These are phyloP conservation scores for Penicillium oxalicum DNA, from an alignment of 2,329 filamentous ascomycete genomes.

Conservation along the genomic window DNA sequence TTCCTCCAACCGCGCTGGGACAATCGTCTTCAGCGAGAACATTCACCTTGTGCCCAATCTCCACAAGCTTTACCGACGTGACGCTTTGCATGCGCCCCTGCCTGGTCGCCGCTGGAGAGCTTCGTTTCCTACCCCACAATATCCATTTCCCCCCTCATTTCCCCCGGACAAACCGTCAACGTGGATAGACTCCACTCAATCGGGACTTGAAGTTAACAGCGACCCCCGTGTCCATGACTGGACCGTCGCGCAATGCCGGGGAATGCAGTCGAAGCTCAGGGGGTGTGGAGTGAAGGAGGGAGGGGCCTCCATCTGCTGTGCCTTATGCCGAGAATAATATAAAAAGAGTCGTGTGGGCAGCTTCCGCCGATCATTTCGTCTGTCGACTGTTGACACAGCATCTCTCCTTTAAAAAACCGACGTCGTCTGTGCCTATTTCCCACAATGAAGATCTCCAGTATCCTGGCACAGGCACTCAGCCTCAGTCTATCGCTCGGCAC, in stretches of 20 bases:
- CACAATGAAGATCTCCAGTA: constrained; percentile 23
- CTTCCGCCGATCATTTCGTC: too few relatives aligned
- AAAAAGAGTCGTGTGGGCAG: too few relatives aligned
- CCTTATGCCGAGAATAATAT: too few relatives aligned
- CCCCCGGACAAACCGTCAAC: constrained; percentile 12
- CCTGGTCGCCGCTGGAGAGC: not conserved
- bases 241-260: too few relatives aligned
- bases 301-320: too few relatives aligned
- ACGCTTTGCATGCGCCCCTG: not conserved
- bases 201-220: not conserved
- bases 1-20: constrained; percentile 17
- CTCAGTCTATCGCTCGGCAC: constrained; percentile 17
- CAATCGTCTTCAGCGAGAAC: not conserved
- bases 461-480: constrained; percentile 18
- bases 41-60: constrained; percentile 5
- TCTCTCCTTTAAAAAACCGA: too few relatives aligned
- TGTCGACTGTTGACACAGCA: too few relatives aligned
- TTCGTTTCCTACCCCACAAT: constrained; percentile 10
- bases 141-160: constrained; percentile 7
- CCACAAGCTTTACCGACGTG: constrained; percentile 3
- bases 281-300: too few relatives aligned
- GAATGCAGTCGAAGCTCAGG: too few relatives aligned
- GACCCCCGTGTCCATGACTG: constrained; percentile 3
- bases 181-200: constrained; percentile 5
- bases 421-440: not conserved